A percentile compares a stretch with the other conserved stretches of the same genome.
Evolutionary conservation across 306 rosid species (phyloP).

Genomic region (Vigna radiata): DNA sequence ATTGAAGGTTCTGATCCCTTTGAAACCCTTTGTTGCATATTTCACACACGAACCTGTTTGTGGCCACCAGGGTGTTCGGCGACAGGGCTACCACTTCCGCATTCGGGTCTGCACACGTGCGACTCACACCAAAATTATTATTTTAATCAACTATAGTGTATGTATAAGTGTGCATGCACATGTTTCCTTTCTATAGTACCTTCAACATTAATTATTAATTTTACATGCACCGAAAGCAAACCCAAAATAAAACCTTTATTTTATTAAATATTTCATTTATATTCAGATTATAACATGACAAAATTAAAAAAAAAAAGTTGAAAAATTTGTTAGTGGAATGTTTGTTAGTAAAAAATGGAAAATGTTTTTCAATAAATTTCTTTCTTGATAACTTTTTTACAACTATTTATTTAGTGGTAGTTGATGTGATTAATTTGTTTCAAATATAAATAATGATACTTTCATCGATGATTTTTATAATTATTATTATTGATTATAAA

Average conservation of each 20-base stretch:
- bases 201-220: constrained; percentile 6
- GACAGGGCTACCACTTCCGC: constrained; percentile 81
- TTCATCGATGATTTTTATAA: too few species aligned
- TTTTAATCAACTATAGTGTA: neutral
- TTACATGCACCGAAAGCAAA: constrained; percentile 21
- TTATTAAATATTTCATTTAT: neutral
- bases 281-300: neutral
- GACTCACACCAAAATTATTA: neutral
- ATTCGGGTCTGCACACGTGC: constrained; percentile 60
- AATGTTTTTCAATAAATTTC: too few species aligned
- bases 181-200: neutral
- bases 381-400: too few species aligned
- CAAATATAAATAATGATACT: too few species aligned
- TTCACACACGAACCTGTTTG: constrained; percentile 76
- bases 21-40: constrained; percentile 85
- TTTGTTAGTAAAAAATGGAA: neutral
- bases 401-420: too few species aligned
- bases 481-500: too few species aligned
- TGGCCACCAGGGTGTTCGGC: constrained; percentile 66
- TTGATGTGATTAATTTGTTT: too few species aligned
- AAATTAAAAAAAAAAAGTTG: neutral
- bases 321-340: constrained; percentile 7
- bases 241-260: neutral
- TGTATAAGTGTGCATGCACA: neutral
- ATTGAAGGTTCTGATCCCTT: constrained; percentile 81